Evolutionary conservation across 805 yeast genomes (phyloP).

Genomic region (Teunomyces panamensis): DNA sequence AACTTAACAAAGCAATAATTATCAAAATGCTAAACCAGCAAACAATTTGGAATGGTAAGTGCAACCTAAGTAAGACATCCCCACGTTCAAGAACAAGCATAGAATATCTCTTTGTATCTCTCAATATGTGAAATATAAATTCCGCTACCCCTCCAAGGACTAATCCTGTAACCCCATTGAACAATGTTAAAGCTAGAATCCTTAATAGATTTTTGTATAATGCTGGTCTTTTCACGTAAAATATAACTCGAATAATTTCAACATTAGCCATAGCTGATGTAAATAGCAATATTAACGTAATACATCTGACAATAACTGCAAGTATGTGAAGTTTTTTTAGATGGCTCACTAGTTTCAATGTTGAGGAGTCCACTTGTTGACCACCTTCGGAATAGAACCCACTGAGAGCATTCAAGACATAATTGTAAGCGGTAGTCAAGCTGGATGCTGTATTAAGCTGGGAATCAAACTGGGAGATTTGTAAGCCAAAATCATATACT

Average conservation of each 20-base stretch:
- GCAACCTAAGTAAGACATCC: not conserved
- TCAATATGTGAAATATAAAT: not conserved
- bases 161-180: not conserved
- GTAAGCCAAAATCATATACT: constrained; percentile 50
- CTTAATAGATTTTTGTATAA: not conserved
- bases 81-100: not conserved
- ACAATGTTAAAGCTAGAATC: not conserved
- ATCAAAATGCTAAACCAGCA: not conserved
- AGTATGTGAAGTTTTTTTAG: not conserved
- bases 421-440: constrained; percentile 8
- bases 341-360: not conserved
- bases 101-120: not conserved
- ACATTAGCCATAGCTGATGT: not conserved
- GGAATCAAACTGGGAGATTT: constrained; percentile 37
- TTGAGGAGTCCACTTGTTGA: not conserved
- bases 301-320: not conserved
- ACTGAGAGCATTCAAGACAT: not conserved
- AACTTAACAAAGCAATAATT: not conserved
- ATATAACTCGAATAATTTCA: not conserved
- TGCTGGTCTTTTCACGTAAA: not conserved
- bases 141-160: not conserved
- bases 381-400: not conserved
- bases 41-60: not conserved
- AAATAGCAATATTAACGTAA: not conserved
- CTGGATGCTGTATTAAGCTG: constrained; percentile 11